Evolutionary conservation across 305 asterid species (phyloP).

Genomic region (Fraxinus xanthoxyloides): DNA sequence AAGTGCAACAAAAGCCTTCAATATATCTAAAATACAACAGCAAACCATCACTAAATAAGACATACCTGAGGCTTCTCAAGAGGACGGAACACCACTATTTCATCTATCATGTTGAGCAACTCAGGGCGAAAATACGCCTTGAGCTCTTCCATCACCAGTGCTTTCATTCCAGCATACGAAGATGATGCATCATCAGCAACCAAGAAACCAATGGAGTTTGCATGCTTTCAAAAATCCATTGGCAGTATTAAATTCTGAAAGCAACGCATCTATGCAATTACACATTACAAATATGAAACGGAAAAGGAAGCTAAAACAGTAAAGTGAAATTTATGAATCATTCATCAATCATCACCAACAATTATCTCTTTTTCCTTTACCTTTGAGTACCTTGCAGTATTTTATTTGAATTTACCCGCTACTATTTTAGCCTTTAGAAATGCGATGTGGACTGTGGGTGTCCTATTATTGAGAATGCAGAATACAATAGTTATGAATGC

Average conservation of each 20-base stretch:
- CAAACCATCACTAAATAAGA: constrained; percentile 1
- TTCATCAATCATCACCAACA: background rate
- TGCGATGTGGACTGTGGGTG: background rate
- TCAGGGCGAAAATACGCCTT: constrained; percentile 91
- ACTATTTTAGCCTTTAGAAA: no score
- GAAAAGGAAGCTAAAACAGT: background rate
- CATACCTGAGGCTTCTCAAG: constrained; percentile 92
- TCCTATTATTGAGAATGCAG: background rate
- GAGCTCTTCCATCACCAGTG: constrained; percentile 83
- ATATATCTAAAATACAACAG: background rate
- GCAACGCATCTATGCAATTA: background rate
- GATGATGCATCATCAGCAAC: constrained; percentile 51
- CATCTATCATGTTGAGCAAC: constrained; percentile 88
- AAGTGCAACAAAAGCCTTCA: background rate
- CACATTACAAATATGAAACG: background rate
- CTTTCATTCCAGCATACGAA: constrained; percentile 83
- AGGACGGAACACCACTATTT: constrained; percentile 90
- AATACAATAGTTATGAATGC: background rate
- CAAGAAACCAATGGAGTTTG: constrained; percentile 63
- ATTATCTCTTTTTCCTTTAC: no score
- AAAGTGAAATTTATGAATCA: background rate
- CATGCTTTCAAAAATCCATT: background rate
- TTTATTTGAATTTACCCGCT: no score
- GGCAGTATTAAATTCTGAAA: background rate
- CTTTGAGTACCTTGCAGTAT: no score